Evolutionary conservation across 208 protist genomes (phyloP), one percentile per base, ranked within the genome.

Genomic region (Naegleria gruberi): DNA sequence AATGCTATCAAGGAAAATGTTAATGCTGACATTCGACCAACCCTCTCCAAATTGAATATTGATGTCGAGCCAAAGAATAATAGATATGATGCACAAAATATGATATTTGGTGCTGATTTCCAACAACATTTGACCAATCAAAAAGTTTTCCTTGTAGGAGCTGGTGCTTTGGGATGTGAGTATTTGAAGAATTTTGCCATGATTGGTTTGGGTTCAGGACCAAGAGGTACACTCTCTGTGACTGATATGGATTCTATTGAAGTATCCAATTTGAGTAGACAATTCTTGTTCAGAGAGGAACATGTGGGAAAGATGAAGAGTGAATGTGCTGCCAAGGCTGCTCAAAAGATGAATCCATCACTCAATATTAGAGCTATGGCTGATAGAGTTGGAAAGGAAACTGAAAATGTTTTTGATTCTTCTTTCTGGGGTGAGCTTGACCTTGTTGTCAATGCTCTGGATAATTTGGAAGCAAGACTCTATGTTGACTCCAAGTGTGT

Each of bases 191-290:
- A 92, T 85, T 95, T 93, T 82, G 91, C 94, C 30, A 86, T 95
- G 90, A 95, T 95, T 40, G 94, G 94, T 46, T 34, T 92, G 26
- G 83, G 57, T 4, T 51, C 19, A 19, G 93, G 90, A 15, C 44
- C 47, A 19, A 82, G 65, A 40, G 93, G 93, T 34, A 57, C 91
- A 30, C 10, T 95, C 26, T 90, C 37, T 19, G 92, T 95, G 37
- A 95, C 93, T n/a, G 94, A 95, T 87, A 91, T 92, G 85, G 94
- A 95, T 89, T 81, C 44, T 17, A 95, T 95, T 89, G 94, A 95
- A 45, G 90, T 92, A 47, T 95, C 93, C 30, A 95, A 95, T 91
- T 88, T 95, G n/a, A 94, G 91, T 93, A 77, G 94, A 45, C 94
- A 95, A 90, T 95, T 95, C 77, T 89, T 95, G 7, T 95, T 95